Base-by-base conservation (phyloP, 1,284 basidiomycete genomes). In the Malassezia caprae region DNA sequence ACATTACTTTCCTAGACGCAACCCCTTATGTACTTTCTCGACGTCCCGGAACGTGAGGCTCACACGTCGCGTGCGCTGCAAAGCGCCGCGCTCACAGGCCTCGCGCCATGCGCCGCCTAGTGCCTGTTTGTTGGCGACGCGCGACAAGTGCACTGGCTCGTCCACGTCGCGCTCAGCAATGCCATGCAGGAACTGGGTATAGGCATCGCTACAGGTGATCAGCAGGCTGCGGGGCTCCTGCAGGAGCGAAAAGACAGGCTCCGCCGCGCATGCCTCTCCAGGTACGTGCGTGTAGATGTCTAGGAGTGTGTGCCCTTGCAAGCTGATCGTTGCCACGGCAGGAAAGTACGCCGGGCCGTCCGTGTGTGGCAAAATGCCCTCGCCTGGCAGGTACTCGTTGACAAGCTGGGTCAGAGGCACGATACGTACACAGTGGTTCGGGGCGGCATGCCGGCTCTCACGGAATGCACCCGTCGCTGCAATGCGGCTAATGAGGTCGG, bases 41-140 rank as follows among this genome's bases (percentile, higher is more conserved):
- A 90, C 86, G 67, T 87, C 86, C 45, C 90, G 80, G 75, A 88
- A 94, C 1, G 90, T 94, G 67, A 94, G 75, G 75, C 88, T 93
- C 51, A 86, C 81, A 66, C 90, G 77, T 27, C 80, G 80, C 7
- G 76, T 76, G 60, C 90, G 78, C 57, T 74, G 73, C 67, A 88
- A 77, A 15, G 72, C 42, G 42, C 49, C 32, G 3, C 4, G 8
- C 15, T 31, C 21, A 6, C 17, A 7, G 21, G 34, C 43, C 2
- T 30, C 39, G 12, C 34, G 44, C 34, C 30, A 34, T 21, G 44
- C 31, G 6, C 49, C 21, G n/a, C 64, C 61, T 8, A 73, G 46
- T 23, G 43, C 39, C 12, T 31, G 47, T 10, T 19, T 52, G 31
- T 72, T 73, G 40, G 46, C 53, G 1, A 71, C 60, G 12, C 59